Base-by-base conservation (phyloP, 2,329 filamentous ascomycete genomes). In the Botrytis medusae region DNA sequence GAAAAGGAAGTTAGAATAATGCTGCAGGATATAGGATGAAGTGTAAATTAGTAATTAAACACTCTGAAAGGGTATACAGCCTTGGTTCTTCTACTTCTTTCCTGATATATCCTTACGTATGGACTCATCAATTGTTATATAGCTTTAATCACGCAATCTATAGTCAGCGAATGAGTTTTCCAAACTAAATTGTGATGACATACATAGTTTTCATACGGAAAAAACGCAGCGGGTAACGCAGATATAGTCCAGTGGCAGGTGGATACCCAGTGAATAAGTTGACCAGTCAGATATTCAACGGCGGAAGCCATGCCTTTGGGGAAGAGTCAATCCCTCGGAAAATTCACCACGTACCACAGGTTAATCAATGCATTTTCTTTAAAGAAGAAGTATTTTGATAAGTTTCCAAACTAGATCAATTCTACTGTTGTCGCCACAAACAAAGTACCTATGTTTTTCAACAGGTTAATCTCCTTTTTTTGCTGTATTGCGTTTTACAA, bases 361-460 rank as follows among this genome's bases (percentile, higher is more conserved):
- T 1, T 10, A 48, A 25, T 48, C 20, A 48, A 48, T 22, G 9
- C 1, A 10, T 25, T 22, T 48, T 48, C 20, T 4, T 48, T 9
- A 10, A 48, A 22, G 46, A 48, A 48, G 7, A 48, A 10, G 1
- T 4, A 1, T 48, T 48, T 25, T 48, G 20, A 10, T 48, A 10
- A 12, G 4, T 25, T 48, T 12, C 9, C 9, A 48, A 10, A 25
- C 46, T 37, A 37, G 34, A 25, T 12, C 4, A 12, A 5, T 25
- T 48, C 10, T 51, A 51, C 1, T 51, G 4, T 25, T 2, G 22
- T 48, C 10, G 10, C 46, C 46, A 25, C 22, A 2, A 2, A 46
- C 10, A 25, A 0, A 2, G 25, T 14, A 25, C 46, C 4, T 5
- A 25, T 0, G 25, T 51, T 6, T 51, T 4, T 14, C 46, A 25